Percentiles rank a stretch among this genome's conserved stretches.
Conservation (phyloP, 2,329 filamentous ascomycete species). For the Alternaria infectoria region DNA sequence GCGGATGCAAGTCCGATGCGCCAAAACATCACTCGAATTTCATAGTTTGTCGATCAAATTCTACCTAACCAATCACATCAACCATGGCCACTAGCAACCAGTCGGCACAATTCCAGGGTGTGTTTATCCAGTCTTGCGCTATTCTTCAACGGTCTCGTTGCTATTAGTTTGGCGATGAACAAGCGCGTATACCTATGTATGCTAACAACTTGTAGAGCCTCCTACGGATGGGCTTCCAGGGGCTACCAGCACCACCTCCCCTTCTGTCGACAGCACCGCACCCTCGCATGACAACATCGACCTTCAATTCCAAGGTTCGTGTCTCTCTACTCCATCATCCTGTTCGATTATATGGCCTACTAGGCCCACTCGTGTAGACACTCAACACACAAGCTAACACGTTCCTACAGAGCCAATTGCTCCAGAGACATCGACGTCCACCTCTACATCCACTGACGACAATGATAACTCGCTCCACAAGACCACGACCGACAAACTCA, state of each 20-base stretch:
- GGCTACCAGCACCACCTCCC: background rate
- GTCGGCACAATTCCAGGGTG: constrained; percentile 15
- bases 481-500: constrained; percentile 9
- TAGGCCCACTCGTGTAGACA: background rate
- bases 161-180: background rate
- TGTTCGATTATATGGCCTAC: background rate
- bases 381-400: background rate
- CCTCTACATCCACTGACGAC: background rate
- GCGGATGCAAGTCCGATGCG: background rate
- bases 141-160: background rate
- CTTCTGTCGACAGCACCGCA: background rate
- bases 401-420: constrained; percentile 5
- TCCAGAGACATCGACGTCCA: background rate
- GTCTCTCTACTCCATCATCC: background rate
- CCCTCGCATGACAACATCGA: background rate
- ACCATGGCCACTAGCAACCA: constrained; percentile 7
- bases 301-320: constrained; percentile 13
- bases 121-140: background rate
- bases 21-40: background rate
- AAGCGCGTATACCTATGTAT: background rate
- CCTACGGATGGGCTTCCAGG: constrained; percentile 1
- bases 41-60: background rate
- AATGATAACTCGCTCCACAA: background rate
- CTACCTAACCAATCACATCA: background rate
- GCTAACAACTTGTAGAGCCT: constrained; percentile 4